phyloP scores from a whole-genome alignment of 441 rosid genomes.

The Pelargonium australe region DNA sequence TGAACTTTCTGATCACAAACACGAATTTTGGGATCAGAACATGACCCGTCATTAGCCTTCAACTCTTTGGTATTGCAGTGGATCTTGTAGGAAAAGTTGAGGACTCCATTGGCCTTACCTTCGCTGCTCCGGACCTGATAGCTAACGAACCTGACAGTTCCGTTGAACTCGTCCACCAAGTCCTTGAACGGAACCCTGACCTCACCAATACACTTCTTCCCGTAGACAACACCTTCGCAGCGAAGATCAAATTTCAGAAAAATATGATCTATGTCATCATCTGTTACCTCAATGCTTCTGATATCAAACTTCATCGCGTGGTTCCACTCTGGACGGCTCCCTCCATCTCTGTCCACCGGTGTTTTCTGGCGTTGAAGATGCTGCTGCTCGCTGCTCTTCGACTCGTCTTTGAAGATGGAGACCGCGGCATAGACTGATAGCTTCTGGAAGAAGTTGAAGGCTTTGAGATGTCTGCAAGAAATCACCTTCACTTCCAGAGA shows the following conservation, averaged over 20 bases:
- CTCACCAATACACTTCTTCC: conserved; percentile 32
- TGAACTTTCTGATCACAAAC: conserved; percentile 7
- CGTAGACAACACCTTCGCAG: conserved; percentile 22
- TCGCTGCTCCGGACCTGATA: conserved; percentile 38
- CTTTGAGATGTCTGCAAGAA: conserved; percentile 37
- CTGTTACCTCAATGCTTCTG: background rate
- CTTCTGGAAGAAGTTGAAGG: conserved; percentile 48
- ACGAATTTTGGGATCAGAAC: background rate
- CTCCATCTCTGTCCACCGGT: conserved; percentile 24
- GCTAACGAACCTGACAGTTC: conserved; percentile 25
- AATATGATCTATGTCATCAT: conserved; percentile 8
- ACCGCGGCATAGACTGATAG: conserved; percentile 32
- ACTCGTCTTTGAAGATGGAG: conserved; percentile 24
- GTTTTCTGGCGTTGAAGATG: conserved; percentile 33
- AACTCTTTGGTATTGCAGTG: conserved; percentile 10
- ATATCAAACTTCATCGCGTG: conserved; percentile 34
- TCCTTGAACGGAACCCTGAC: conserved; percentile 32
- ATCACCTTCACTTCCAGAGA: conserved; percentile 29
- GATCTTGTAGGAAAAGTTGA: conserved; percentile 32
- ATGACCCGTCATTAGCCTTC: background rate
- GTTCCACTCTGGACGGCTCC: conserved; percentile 45
- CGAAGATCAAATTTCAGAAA: conserved; percentile 33
- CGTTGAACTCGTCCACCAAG: conserved; percentile 34
- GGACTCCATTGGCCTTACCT: conserved; percentile 35
- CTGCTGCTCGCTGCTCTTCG: conserved; percentile 8